phyloP scores from a whole-genome alignment of 179 eudicot genomes.

The Actinidia polygama region DNA sequence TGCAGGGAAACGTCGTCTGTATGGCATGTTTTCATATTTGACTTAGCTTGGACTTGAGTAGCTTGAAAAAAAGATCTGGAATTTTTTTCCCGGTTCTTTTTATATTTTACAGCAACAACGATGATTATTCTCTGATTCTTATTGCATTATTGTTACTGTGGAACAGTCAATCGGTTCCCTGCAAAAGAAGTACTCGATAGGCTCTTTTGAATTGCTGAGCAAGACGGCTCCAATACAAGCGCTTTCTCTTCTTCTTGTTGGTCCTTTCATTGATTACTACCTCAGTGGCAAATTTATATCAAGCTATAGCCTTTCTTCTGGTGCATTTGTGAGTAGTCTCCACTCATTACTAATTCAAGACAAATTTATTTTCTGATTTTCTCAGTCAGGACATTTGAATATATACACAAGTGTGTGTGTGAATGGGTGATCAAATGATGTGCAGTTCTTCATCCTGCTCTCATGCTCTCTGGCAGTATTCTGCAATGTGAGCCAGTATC shows the following conservation, averaged over 20 bases:
- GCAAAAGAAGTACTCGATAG: conserved; percentile 73
- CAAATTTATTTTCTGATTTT: no score
- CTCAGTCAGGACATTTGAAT: no score
- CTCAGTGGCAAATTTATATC: conserved; percentile 50
- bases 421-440: neutral
- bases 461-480: conserved; percentile 49
- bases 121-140: neutral
- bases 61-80: neutral
- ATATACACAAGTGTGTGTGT: neutral
- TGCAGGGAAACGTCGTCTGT: neutral
- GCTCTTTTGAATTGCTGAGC: conserved; percentile 76
- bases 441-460: conserved; percentile 44
- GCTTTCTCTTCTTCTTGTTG: conserved; percentile 59
- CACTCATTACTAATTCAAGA: neutral
- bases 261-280: conserved; percentile 65
- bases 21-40: neutral
- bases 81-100: neutral
- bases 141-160: neutral
- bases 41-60: neutral
- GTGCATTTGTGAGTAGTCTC: conserved; percentile 47
- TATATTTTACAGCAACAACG: neutral
- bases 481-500: conserved; percentile 51
- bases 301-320: conserved; percentile 46
- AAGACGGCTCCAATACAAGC: conserved; percentile 81
- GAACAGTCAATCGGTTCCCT: conserved; percentile 73